Conservation (phyloP, 345 rosid species). For the Balakata baccata region DNA sequence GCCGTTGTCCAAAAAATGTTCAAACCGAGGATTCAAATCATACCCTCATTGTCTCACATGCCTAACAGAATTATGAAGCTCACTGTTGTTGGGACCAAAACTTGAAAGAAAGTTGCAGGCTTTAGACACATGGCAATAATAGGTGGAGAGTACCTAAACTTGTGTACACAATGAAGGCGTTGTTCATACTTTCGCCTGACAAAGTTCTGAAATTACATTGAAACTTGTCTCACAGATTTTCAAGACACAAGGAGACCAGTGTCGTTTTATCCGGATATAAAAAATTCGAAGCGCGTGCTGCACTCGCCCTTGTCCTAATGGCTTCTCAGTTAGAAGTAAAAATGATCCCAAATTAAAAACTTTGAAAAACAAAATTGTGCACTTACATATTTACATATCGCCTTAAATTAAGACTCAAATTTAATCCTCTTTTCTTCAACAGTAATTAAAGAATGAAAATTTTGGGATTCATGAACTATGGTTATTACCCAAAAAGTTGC, state of each 20-base stretch:
- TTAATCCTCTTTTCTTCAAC: too few species aligned
- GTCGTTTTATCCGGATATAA: neutral
- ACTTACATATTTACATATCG: too few species aligned
- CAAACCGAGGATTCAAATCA: constrained; percentile 20
- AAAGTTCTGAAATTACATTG: constrained; percentile 17
- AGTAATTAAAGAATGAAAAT: too few species aligned
- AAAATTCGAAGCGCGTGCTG: neutral
- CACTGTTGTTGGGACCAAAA: neutral
- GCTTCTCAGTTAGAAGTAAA: neutral
- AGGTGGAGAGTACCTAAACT: neutral
- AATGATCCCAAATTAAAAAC: neutral
- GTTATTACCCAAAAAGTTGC: neutral
- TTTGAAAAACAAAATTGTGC: too few species aligned
- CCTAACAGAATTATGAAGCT: neutral
- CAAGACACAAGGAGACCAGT: neutral
- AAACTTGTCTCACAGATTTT: constrained; percentile 26
- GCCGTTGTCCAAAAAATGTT: constrained; percentile 53
- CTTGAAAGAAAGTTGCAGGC: neutral
- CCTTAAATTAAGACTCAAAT: too few species aligned
- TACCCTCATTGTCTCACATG: constrained; percentile 11
- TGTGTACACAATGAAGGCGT: neutral
- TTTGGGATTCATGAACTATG: neutral
- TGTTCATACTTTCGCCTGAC: neutral
- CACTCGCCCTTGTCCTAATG: neutral
- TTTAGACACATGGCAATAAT: neutral